A percentile compares a stretch with the other conserved stretches of the same genome.
Conservation (phyloP, 2,329 filamentous ascomycete species). For the Phyllosticta citribraziliensis region DNA sequence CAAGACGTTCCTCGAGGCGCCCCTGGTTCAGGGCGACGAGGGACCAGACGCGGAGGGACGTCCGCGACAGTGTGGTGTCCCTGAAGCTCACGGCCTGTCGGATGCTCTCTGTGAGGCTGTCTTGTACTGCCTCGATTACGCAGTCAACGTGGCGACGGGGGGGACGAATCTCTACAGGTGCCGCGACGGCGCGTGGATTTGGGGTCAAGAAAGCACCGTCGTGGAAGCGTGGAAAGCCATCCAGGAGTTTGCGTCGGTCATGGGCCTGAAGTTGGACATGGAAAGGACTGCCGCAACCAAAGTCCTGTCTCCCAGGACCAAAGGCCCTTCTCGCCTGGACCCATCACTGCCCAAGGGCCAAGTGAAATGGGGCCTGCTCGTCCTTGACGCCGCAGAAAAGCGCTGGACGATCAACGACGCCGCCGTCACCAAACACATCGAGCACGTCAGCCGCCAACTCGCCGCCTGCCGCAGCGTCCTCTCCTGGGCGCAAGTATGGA, state of each 20-base stretch:
- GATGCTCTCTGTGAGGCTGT: slow-evolving; percentile 51
- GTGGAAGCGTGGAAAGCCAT: slow-evolving; percentile 51
- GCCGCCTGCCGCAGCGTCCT: slow-evolving; percentile 46
- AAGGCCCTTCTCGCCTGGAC: slow-evolving; percentile 12
- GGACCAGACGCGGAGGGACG: slow-evolving; percentile 35
- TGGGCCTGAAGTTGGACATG: slow-evolving; percentile 49
- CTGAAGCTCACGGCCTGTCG: slow-evolving; percentile 50
- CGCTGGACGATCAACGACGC: slow-evolving; percentile 50
- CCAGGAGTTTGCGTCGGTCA: slow-evolving; percentile 43
- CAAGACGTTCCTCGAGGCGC: slow-evolving; percentile 40
- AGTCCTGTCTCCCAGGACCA: slow-evolving; percentile 23
- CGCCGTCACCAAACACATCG: slow-evolving; percentile 50
- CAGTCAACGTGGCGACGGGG: slow-evolving; percentile 48
- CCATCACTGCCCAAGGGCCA: slow-evolving; percentile 40
- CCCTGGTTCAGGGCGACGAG: slow-evolving; percentile 49
- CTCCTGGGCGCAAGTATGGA: slow-evolving; percentile 51
- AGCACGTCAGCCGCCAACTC: slow-evolving; percentile 50
- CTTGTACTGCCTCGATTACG: slow-evolving; percentile 56
- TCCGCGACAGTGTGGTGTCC: slow-evolving; percentile 46
- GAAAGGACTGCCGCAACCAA: slow-evolving; percentile 47
- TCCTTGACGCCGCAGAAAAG: slow-evolving; percentile 42
- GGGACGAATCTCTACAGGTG: slow-evolving; percentile 51
- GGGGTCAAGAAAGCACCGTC: slow-evolving; percentile 46
- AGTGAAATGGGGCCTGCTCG: slow-evolving; percentile 52
- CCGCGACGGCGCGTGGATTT: slow-evolving; percentile 60